Evolutionary conservation across 352 stramenopile species (phyloP).

Genomic region (Globisporangium solare): DNA sequence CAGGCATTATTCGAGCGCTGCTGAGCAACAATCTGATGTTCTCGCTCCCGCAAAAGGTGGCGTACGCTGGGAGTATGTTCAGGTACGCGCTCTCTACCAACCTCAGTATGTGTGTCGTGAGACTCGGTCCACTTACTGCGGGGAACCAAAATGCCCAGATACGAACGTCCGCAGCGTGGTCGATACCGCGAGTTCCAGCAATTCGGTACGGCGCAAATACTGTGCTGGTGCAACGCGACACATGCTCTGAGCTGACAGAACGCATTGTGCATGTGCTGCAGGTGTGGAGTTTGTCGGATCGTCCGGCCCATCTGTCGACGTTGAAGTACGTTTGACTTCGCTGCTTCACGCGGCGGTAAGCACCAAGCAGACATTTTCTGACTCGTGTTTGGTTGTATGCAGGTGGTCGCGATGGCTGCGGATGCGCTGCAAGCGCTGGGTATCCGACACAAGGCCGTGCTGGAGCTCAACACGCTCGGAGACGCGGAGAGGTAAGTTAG

Average conservation of each 20-base stretch:
- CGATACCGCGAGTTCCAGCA: constrained; percentile 88
- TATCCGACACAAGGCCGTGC: constrained; percentile 49
- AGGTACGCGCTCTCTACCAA: constrained; percentile 36
- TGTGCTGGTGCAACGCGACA: not conserved
- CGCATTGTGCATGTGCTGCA: constrained; percentile 9
- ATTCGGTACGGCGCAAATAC: constrained; percentile 48
- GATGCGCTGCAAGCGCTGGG: constrained; percentile 49
- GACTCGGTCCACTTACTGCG: too few relatives aligned
- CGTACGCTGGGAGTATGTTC: constrained; percentile 86
- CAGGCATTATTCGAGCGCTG: constrained; percentile 71
- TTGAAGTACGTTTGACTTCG: constrained; percentile 56
- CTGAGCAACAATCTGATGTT: constrained; percentile 76
- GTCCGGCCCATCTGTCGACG: constrained; percentile 65
- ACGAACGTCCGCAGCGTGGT: constrained; percentile 81
- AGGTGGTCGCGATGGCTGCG: constrained; percentile 80
- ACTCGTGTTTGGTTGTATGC: not conserved
- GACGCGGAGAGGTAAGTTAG: constrained; percentile 71
- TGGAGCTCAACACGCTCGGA: constrained; percentile 83
- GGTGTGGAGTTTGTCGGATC: constrained; percentile 83
- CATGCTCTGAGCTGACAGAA: not conserved
- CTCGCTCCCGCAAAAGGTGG: constrained; percentile 74
- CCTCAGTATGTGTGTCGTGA: not conserved
- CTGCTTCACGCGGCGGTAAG: too few relatives aligned
- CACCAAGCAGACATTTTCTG: too few relatives aligned
- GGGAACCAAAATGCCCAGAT: constrained; percentile 44